Evolutionary conservation across 1,284 basidiomycete genomes (phyloP), one percentile per base, ranked within the genome.

Genomic region (Rhodotorula glutinis): DNA sequence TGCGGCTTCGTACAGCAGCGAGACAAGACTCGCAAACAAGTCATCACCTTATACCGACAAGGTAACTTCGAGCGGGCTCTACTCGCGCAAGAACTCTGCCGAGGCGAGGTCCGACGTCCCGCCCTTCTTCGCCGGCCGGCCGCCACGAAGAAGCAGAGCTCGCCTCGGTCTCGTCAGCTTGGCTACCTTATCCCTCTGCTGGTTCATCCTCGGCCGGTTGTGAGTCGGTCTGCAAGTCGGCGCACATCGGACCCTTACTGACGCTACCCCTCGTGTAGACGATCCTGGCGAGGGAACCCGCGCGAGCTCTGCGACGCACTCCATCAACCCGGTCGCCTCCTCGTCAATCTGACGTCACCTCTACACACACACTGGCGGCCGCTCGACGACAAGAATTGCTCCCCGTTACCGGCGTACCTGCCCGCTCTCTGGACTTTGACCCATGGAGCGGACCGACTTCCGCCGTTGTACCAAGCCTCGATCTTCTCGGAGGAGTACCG

Each of bases 351-450:
- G 25, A 71, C 66, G 11, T 69, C 62, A 4, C 72, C 72, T 0
- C 55, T 73, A 0, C 63, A 71, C 49, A 69, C 72, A 13, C 49
- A 71, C 23, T 73, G 72, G 72, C 62, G 67, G 0, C 72, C 72
- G 1, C 30, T 73, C 43, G 66, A 66, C 49, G 65, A 64, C 2
- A 27, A 27, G 4, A 21, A 41, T 0, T 73, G 72, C 25, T 62
- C 72, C 1, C 65, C 72, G 1, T 59, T 69, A 3, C 72, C 72
- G 2, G 54, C 55, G 3, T 73, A 73, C 58, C 66, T 73, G 23
- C 65, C 72, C 10, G 57, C 66, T 4, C 66, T 73, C n/a, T 73
- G 72, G 72, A 23, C 62, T 11, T 55, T 69, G 46, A 67, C 69
- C 1, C 66, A 71, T 51, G 69, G 69, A 3, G 14, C 43, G 9